Conservation (phyloP, 75 land plant genomes). For the Sequoia sempervirens region DNA sequence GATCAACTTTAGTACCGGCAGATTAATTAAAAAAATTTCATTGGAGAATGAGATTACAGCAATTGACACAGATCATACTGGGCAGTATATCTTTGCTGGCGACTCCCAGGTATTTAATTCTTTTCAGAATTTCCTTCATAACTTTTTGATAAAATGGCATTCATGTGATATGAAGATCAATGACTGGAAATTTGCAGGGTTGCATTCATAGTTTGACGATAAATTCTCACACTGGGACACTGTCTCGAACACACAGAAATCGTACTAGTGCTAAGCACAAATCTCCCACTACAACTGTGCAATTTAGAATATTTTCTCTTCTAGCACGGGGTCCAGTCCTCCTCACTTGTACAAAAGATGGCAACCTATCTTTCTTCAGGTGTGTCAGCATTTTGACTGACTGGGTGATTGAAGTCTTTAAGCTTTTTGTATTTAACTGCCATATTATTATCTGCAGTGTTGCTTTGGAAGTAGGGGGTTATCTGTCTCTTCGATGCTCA, state of each 20-base stretch:
- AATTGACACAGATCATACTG: slow-evolving; percentile 92
- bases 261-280: slow-evolving; percentile 42
- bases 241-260: slow-evolving; percentile 64
- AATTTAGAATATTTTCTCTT: slow-evolving; percentile 80
- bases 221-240: slow-evolving; percentile 67
- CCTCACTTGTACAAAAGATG: slow-evolving; percentile 82
- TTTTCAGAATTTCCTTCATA: slow-evolving; percentile 6
- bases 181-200: slow-evolving; percentile 49
- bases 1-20: slow-evolving; percentile 96
- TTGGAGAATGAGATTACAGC: slow-evolving; percentile 78
- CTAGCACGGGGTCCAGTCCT: slow-evolving; percentile 86
- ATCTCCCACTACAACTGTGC: slow-evolving; percentile 82
- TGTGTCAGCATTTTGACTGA: background rate
- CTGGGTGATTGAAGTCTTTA: background rate
- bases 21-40: slow-evolving; percentile 45
- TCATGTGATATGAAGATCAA: background rate
- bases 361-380: slow-evolving; percentile 89
- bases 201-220: slow-evolving; percentile 68
- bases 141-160: background rate
- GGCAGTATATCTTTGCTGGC: slow-evolving; percentile 85
- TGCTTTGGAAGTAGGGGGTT: slow-evolving; percentile 83
- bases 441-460: slow-evolving; percentile 40
- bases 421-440: background rate
- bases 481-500: slow-evolving; percentile 82
- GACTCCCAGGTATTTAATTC: slow-evolving; percentile 57